Evolutionary conservation across 106 monocot genomes (phyloP).

Genomic region (Narthecium ossifragum): DNA sequence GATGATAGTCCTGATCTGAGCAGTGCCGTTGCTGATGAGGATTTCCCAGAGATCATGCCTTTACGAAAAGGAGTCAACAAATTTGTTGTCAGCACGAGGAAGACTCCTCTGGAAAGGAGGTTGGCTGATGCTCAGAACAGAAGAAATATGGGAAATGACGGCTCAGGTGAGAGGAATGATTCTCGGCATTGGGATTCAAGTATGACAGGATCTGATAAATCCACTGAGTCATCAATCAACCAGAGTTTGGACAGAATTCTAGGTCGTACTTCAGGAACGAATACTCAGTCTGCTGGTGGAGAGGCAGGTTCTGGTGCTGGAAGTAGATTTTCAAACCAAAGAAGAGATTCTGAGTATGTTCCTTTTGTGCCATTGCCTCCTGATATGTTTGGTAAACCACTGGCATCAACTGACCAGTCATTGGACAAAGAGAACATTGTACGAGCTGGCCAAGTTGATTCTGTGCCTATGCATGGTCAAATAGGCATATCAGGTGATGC

Average conservation of each 20-base stretch:
- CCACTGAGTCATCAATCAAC: constrained; percentile 41
- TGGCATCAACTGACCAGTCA: constrained; percentile 14
- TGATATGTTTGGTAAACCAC: constrained; percentile 43
- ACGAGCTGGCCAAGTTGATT: not conserved
- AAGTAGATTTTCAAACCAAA: constrained; percentile 18
- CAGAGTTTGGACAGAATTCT: constrained; percentile 76
- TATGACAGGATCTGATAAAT: constrained; percentile 13
- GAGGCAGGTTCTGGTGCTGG: constrained; percentile 4
- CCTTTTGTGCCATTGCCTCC: constrained; percentile 80
- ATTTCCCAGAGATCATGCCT: constrained; percentile 46
- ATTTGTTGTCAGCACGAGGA: constrained; percentile 39
- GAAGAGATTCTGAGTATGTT: constrained; percentile 38
- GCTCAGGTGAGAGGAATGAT: not conserved
- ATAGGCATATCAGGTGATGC: not conserved
- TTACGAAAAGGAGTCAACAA: constrained; percentile 25
- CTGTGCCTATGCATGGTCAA: not conserved
- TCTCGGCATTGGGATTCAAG: constrained; percentile 7
- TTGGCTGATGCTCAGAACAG: constrained; percentile 38
- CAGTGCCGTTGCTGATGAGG: constrained; percentile 33
- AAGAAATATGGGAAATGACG: constrained; percentile 10
- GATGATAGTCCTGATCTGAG: constrained; percentile 35
- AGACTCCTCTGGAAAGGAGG: constrained; percentile 51
- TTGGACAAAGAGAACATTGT: constrained; percentile 5
- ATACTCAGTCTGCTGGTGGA: constrained; percentile 3
- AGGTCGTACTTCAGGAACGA: constrained; percentile 33